Percentiles rank a stretch among this genome's conserved stretches.
Evolutionary conservation across 495 filamentous ascomycete species (phyloP).

Genomic region (Podospora tetraspora): DNA sequence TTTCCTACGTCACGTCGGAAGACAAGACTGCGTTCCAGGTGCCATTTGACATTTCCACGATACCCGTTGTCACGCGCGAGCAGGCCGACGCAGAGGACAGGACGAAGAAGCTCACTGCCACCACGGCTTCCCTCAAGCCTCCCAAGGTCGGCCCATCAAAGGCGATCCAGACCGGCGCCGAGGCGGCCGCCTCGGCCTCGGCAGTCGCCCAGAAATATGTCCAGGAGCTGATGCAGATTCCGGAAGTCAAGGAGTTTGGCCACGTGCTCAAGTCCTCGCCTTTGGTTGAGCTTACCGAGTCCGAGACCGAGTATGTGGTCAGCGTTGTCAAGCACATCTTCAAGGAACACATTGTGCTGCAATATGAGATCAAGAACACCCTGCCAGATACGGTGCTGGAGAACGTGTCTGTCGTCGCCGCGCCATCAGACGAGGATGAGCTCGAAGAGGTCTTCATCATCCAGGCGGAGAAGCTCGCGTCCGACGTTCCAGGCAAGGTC

Average conservation of each 20-base stretch:
- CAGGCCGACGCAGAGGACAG: conserved; percentile 96
- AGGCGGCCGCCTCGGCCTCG: conserved; percentile 63
- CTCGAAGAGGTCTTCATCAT: conserved; percentile 89
- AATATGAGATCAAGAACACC: conserved; percentile 98
- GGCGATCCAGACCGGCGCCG: conserved; percentile 60
- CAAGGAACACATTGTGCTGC: conserved; percentile 91
- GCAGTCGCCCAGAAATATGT: conserved; percentile 82
- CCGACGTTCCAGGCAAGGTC: conserved; percentile 81
- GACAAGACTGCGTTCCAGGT: conserved; percentile 75
- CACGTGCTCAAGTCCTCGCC: conserved; percentile 81
- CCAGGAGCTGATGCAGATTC: conserved; percentile 78
- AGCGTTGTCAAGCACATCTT: conserved; percentile 92
- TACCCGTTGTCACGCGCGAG: conserved; percentile 93
- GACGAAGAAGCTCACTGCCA: conserved; percentile 88
- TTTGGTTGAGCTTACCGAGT: conserved; percentile 86
- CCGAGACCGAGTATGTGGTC: conserved; percentile 97
- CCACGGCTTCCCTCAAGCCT: conserved; percentile 91
- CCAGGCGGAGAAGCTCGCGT: conserved; percentile 70
- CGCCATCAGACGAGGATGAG: conserved; percentile 77
- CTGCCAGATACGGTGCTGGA: conserved; percentile 82
- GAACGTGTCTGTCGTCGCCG: conserved; percentile 83
- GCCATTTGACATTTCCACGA: conserved; percentile 83
- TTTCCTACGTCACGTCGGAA: conserved; percentile 93
- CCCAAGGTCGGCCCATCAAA: conserved; percentile 81
- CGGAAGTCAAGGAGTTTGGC: conserved; percentile 85